phyloP scores from a whole-genome alignment of 148 eudicot genomes.

The Chenopodium suecicum region DNA sequence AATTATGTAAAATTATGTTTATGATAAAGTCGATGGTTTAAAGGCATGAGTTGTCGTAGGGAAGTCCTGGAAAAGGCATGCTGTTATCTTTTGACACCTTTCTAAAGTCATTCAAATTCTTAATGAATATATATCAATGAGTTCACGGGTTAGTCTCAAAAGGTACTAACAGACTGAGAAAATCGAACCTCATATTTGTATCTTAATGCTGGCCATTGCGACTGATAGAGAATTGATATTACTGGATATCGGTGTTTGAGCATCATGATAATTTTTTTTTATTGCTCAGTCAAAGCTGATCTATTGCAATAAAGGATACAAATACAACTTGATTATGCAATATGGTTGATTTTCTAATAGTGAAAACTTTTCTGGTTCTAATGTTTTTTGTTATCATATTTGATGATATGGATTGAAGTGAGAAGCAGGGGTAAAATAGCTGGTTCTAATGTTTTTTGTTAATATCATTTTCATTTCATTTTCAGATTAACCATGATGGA shows the following conservation, averaged over 20 bases:
- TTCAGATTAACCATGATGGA: conserved; percentile 16
- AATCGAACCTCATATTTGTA: not conserved
- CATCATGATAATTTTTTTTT: not conserved
- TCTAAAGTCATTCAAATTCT: not conserved
- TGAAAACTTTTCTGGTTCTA: no score
- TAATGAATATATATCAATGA: not conserved
- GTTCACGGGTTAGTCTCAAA: not conserved
- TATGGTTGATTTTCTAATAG: not conserved
- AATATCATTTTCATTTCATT: not conserved
- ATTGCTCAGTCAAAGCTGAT: not conserved
- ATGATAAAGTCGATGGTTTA: not conserved
- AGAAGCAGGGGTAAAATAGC: no score
- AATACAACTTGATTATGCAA: not conserved
- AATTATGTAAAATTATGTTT: not conserved
- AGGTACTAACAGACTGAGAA: not conserved
- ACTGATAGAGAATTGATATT: not conserved
- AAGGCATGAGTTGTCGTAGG: not conserved
- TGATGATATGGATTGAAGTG: no score
- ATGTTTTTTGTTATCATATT: no score
- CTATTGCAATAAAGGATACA: not conserved
- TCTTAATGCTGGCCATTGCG: not conserved
- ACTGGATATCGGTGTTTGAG: not conserved
- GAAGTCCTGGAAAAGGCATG: not conserved
- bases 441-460: not conserved
- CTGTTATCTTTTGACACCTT: not conserved